Percentiles rank a stretch among this genome's conserved stretches.
These are phyloP conservation scores for Verticillium tricorpus DNA, from an alignment of 2,329 filamentous ascomycete genomes.

Conservation along the genomic window DNA sequence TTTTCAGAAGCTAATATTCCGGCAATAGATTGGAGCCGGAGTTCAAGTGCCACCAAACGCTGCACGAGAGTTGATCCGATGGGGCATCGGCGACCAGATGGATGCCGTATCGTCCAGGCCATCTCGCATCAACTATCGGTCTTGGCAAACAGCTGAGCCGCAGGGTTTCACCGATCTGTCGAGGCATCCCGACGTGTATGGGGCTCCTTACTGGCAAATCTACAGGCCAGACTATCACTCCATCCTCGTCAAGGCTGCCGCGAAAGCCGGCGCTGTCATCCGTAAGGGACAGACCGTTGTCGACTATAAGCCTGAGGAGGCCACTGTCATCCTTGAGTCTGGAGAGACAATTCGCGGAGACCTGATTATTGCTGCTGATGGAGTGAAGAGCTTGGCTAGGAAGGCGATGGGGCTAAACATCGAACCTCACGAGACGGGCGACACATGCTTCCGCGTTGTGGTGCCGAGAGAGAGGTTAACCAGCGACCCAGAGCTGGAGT, in stretches of 20 bases:
- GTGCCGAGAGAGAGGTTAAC: background rate
- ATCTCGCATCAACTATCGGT: background rate
- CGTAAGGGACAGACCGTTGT: conserved; percentile 2
- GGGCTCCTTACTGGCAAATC: conserved; percentile 7
- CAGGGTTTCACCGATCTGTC: background rate
- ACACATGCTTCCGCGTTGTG: conserved; percentile 5
- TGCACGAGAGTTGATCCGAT: conserved; percentile 10
- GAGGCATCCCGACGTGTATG: conserved; percentile 3
- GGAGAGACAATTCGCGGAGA: conserved; percentile 3
- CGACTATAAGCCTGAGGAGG: conserved; percentile 2
- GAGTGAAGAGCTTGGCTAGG: conserved; percentile 2
- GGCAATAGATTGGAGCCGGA: conserved; percentile 8
- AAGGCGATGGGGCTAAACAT: conserved; percentile 5
- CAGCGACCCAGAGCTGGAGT: conserved; percentile 2
- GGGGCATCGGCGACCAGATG: conserved; percentile 12
- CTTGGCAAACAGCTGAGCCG: background rate
- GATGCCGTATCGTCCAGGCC: conserved; percentile 4
- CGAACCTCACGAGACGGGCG: conserved; percentile 3
- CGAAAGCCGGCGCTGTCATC: background rate
- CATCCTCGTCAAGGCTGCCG: conserved; percentile 5
- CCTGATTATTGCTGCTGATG: conserved; percentile 6
- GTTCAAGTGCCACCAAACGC: conserved; percentile 14
- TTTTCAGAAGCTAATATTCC: background rate
- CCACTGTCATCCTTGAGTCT: conserved; percentile 2
- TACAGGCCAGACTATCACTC: conserved; percentile 9